phyloP scores from a whole-genome alignment of 2,329 filamentous ascomycete genomes.

The Aspergillus nomiae region DNA sequence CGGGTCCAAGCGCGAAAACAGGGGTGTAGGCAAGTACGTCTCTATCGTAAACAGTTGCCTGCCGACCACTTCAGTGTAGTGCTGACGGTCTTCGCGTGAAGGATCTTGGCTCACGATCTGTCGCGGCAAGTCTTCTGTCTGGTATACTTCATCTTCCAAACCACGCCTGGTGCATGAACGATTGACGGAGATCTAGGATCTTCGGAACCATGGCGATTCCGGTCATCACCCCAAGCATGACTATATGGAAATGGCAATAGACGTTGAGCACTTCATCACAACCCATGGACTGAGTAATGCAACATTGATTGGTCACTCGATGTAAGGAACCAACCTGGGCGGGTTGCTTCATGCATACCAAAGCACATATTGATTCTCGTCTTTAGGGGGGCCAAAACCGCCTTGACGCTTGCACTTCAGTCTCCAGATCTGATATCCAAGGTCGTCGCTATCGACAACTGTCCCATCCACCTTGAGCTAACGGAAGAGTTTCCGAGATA shows the following conservation, averaged over 20 bases:
- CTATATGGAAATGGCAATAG: constrained; percentile 27
- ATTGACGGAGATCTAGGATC: constrained; percentile 58
- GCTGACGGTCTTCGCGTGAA: constrained; percentile 13
- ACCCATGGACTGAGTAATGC: constrained; percentile 15
- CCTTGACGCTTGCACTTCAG: constrained; percentile 23
- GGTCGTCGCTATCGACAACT: constrained; percentile 27
- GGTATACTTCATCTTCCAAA: background rate
- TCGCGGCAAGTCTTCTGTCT: constrained; percentile 8
- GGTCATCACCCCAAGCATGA: constrained; percentile 57
- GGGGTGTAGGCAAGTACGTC: constrained; percentile 84
- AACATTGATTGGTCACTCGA: constrained; percentile 10
- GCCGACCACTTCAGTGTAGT: background rate
- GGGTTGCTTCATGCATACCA: background rate
- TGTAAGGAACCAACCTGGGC: background rate
- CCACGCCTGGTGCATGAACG: background rate
- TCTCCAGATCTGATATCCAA: constrained; percentile 20
- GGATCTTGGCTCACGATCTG: constrained; percentile 8
- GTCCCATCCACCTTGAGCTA: constrained; percentile 21
- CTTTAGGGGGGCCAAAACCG: constrained; percentile 20
- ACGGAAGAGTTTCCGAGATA: constrained; percentile 51
- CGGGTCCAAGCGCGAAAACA: constrained; percentile 86
- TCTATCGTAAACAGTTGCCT: background rate
- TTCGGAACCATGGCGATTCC: constrained; percentile 89
- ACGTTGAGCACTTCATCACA: constrained; percentile 24
- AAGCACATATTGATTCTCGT: background rate